A percentile compares a stretch with the other conserved stretches of the same genome.
Evolutionary conservation across 2,329 filamentous ascomycete species (phyloP).

Genomic region (Canariomyces notabilis): DNA sequence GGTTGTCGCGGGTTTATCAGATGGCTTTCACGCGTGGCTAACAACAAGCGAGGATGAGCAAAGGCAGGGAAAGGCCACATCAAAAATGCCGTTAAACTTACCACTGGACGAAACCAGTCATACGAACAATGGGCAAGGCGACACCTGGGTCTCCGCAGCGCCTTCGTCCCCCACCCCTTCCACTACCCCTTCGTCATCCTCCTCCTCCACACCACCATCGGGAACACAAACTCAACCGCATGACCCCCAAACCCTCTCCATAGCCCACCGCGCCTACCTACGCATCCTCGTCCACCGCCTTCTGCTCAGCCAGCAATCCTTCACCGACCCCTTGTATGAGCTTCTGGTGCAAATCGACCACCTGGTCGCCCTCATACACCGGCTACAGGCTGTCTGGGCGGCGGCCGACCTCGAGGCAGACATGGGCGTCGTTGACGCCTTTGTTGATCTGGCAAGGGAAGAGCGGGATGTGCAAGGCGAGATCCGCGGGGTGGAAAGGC

Average conservation of each 20-base stretch:
- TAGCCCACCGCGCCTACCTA: constrained; percentile 75
- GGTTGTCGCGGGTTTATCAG: constrained; percentile 76
- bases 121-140: constrained; percentile 31
- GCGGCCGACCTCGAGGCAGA: constrained; percentile 77
- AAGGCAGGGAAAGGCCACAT: constrained; percentile 19
- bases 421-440: constrained; percentile 72
- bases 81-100: not conserved
- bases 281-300: constrained; percentile 60
- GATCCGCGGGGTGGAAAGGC: constrained; percentile 57
- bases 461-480: constrained; percentile 63
- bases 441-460: constrained; percentile 66
- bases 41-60: constrained; percentile 38
- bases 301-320: constrained; percentile 58
- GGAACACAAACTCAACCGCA: constrained; percentile 41
- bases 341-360: constrained; percentile 74
- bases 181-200: constrained; percentile 13
- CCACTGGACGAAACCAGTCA: constrained; percentile 2
- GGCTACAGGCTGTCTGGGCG: constrained; percentile 70
- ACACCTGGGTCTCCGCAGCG: constrained; percentile 37
- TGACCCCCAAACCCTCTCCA: constrained; percentile 79
- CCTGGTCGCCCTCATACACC: constrained; percentile 69
- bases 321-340: constrained; percentile 60
- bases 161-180: constrained; percentile 22
- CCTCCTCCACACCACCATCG: constrained; percentile 13
- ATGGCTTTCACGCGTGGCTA: constrained; percentile 74